Evolutionary conservation across 345 rosid species (phyloP).

Genomic region (Citrus glauca): DNA sequence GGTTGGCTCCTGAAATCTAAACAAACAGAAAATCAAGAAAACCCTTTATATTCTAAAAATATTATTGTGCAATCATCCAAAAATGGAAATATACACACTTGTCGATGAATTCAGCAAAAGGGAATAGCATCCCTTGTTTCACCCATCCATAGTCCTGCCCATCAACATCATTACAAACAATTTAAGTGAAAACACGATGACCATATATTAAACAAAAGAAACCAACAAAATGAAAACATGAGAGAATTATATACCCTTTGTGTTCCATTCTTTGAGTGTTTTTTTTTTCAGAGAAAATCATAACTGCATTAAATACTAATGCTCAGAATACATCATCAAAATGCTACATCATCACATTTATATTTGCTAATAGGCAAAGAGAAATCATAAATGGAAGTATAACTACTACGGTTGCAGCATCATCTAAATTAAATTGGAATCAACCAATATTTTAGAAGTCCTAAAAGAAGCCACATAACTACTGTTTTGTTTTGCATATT

Average conservation of each 20-base stretch:
- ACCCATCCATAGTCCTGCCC: conserved; percentile 92
- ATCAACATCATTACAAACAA: conserved; percentile 18
- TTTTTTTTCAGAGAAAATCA: not conserved
- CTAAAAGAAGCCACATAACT: not conserved
- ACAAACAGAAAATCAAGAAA: conserved; percentile 16
- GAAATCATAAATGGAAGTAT: not conserved
- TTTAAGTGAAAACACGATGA: not conserved
- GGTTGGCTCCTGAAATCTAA: conserved; percentile 76
- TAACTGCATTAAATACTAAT: not conserved
- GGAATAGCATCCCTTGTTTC: conserved; percentile 86
- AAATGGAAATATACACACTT: conserved; percentile 38
- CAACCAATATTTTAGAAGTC: not conserved
- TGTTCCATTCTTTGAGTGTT: conserved; percentile 80
- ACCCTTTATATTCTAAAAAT: conserved; percentile 7
- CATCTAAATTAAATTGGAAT: not conserved
- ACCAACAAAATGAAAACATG: not conserved
- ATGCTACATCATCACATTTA: not conserved
- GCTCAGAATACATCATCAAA: not conserved
- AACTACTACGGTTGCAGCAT: not conserved
- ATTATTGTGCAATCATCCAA: conserved; percentile 6
- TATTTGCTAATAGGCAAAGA: not conserved
- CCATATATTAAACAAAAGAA: conserved; percentile 11
- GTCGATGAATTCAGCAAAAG: conserved; percentile 73
- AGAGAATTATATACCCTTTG: conserved; percentile 53
- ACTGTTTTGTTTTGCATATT: not conserved